Conservation (phyloP, 805 yeast species). For the Yarrowia hollandica region DNA sequence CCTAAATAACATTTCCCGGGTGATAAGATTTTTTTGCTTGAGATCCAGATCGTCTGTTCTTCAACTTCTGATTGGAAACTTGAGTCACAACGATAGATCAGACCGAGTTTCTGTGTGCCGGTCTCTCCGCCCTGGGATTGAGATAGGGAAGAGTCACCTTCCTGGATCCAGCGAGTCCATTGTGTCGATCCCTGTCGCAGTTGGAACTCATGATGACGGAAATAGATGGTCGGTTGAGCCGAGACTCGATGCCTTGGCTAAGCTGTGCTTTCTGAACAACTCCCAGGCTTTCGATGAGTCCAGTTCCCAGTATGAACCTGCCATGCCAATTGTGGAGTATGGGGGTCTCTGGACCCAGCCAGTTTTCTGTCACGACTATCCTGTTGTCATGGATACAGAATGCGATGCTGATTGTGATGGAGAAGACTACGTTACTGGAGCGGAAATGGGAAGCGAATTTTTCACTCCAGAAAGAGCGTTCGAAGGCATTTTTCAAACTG, state of each 20-base stretch:
- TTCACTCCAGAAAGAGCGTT: neutral
- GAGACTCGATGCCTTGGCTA: conserved; percentile 3
- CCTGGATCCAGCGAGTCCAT: conserved; percentile 14
- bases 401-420: neutral
- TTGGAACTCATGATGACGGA: neutral
- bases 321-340: neutral
- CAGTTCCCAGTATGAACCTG: neutral
- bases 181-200: neutral
- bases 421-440: neutral
- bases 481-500: neutral
- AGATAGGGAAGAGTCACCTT: neutral
- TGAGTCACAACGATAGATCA: neutral
- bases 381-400: neutral
- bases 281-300: neutral
- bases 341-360: conserved; percentile 19
- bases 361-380: neutral
- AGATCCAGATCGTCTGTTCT: neutral
- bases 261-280: conserved; percentile 13
- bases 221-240: neutral
- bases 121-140: neutral
- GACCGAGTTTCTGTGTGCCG: neutral
- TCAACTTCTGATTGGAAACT: neutral
- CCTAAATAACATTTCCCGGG: neutral
- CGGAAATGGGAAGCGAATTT: neutral
- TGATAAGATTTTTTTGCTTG: conserved; percentile 8